Percentiles rank a stretch among this genome's conserved stretches.
phyloP scores from a whole-genome alignment of 1,284 basidiomycete species.

The Leccinum subatratum region DNA sequence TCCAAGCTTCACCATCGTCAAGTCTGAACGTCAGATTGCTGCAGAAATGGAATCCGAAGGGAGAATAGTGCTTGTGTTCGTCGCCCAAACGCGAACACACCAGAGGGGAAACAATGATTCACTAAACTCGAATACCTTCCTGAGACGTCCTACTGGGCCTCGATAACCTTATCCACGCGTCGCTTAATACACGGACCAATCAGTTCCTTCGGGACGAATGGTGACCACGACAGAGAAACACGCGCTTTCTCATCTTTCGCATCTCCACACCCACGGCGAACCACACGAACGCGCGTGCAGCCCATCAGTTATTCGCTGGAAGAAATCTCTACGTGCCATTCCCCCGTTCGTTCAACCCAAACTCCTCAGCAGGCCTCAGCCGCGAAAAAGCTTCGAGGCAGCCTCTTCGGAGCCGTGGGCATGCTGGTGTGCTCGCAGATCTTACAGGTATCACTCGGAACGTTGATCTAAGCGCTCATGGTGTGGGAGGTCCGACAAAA shows the following conservation, averaged over 20 bases:
- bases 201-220: constrained; percentile 1
- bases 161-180: constrained; percentile 19
- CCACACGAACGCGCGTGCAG: constrained; percentile 1
- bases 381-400: constrained; percentile 26
- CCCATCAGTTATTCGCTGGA: not conserved
- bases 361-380: constrained; percentile 7
- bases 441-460: constrained; percentile 33
- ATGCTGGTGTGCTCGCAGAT: constrained; percentile 26
- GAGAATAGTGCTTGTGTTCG: not conserved
- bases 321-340: constrained; percentile 9
- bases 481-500: constrained; percentile 19
- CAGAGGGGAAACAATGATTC: constrained; percentile 11
- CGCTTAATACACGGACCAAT: constrained; percentile 4
- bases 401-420: constrained; percentile 26
- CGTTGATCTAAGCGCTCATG: constrained; percentile 33
- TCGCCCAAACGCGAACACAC: too few species aligned
- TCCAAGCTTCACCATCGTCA: constrained; percentile 29
- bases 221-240: constrained; percentile 9
- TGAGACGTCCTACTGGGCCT: constrained; percentile 23
- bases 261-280: constrained; percentile 8
- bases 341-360: constrained; percentile 9
- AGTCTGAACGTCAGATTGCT: constrained; percentile 12
- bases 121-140: constrained; percentile 17
- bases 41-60: constrained; percentile 7
- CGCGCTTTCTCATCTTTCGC: constrained; percentile 1